Evolutionary conservation across 2,329 filamentous ascomycete species (phyloP), one percentile per base, ranked within the genome.

Genomic region (Stagonosporopsis rhizophila): DNA sequence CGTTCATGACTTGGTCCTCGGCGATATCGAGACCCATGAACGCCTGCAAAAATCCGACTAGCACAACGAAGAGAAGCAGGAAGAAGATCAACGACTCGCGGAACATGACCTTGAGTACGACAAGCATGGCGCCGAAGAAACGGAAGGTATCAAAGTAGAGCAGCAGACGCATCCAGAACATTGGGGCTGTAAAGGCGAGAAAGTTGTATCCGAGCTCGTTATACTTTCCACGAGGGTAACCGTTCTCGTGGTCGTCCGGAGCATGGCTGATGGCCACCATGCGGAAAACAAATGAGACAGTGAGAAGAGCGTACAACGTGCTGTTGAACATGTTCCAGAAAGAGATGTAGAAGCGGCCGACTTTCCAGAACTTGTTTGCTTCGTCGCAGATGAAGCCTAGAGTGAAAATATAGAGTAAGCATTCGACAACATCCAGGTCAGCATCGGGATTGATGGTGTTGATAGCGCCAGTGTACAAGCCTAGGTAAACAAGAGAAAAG

Each of bases 271-370:
- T 81, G 2, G 92, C 94, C 44, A 96, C 82, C 65, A 96, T 84
- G 30, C 95, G 89, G 34, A 93, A 80, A 38, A 90, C 79, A 61
- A 99, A 88, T 2, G 91, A 96, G 3, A 90, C 85, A 0, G 87
- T 85, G 30, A 99, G 81, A 1, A 98, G 81, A 0, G 84, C 77
- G 75, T 99, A 99, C 0, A 99, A 82, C 0, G 89, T 83, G 23
- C 85, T 84, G 76, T 99, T 99, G 81, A 99, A 96, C 22, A 90
- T 90, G 69, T 96, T 97, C 95, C 95, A 98, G 75, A 99, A 99
- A 19, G 91, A 89, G 52, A 99, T 83, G 70, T 98, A 98, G 68
- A 89, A 90, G 59, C 90, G 86, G 9, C 95, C 95, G 14, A 96
- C 90, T 75, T 99, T 99, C 86, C 91, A 96, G 66, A 97, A 85